phyloP scores from a whole-genome alignment of 768 basidiomycete species.

The Amanita subjunquillea region DNA sequence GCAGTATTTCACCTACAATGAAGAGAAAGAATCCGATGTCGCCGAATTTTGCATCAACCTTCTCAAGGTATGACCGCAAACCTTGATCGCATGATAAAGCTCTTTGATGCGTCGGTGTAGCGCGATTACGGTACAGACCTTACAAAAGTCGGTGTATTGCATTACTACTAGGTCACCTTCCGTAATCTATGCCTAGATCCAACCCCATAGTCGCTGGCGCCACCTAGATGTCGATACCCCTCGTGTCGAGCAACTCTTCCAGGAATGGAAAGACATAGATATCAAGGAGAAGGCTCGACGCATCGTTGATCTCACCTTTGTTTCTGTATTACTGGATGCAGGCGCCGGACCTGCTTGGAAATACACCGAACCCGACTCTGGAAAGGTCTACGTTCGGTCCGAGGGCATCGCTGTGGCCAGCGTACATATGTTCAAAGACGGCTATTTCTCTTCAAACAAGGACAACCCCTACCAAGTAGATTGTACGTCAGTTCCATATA shows the following conservation, averaged over 20 bases:
- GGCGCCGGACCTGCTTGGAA: constrained; percentile 82
- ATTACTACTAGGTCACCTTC: neutral
- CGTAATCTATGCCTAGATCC: constrained; percentile 41
- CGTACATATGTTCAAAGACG: constrained; percentile 78
- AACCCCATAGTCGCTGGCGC: constrained; percentile 84
- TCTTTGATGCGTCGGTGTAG: constrained; percentile 16
- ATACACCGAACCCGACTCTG: constrained; percentile 54
- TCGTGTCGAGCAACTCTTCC: constrained; percentile 53
- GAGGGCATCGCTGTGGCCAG: constrained; percentile 88
- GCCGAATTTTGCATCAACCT: constrained; percentile 67
- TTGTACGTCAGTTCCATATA: constrained; percentile 34
- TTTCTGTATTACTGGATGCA: constrained; percentile 90
- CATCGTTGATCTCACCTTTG: constrained; percentile 80
- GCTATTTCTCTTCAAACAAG: constrained; percentile 66
- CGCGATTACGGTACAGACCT: constrained; percentile 74
- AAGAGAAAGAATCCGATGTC: constrained; percentile 60
- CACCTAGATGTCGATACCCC: constrained; percentile 67
- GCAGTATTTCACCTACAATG: constrained; percentile 80
- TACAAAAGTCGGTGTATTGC: constrained; percentile 34
- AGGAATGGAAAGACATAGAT: constrained; percentile 44
- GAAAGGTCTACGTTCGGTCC: constrained; percentile 48
- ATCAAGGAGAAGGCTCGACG: constrained; percentile 56
- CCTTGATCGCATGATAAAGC: neutral
- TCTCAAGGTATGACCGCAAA: constrained; percentile 48
- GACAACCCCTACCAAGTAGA: constrained; percentile 67